Evolutionary conservation across 2,329 filamentous ascomycete genomes (phyloP).

Genomic region (Aquanectria penicillioides): DNA sequence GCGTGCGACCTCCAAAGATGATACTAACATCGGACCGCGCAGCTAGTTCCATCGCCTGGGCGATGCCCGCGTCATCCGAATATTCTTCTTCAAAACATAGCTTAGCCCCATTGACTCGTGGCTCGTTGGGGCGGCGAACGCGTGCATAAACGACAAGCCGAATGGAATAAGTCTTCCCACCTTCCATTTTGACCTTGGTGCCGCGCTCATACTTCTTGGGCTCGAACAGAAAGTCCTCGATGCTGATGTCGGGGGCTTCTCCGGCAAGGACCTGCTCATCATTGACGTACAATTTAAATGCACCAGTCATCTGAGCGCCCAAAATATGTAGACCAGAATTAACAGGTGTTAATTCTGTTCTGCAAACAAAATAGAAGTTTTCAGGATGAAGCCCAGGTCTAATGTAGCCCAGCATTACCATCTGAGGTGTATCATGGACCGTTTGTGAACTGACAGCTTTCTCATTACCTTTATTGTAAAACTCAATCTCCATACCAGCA

Average conservation of each 20-base stretch:
- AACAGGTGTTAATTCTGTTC: slow-evolving; percentile 9
- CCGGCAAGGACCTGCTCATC: slow-evolving; percentile 10
- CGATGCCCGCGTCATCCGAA: slow-evolving; percentile 8
- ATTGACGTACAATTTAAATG: slow-evolving; percentile 10
- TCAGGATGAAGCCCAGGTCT: slow-evolving; percentile 1
- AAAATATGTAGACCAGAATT: slow-evolving; percentile 17
- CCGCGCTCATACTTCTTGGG: slow-evolving; percentile 11
- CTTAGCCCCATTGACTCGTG: neutral
- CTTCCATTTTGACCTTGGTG: slow-evolving; percentile 5
- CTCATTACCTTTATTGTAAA: neutral
- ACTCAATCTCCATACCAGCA: slow-evolving; percentile 1
- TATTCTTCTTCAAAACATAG: slow-evolving; percentile 24
- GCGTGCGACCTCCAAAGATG: slow-evolving; percentile 20
- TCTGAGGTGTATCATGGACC: neutral
- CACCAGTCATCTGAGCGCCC: slow-evolving; percentile 10
- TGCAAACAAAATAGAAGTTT: slow-evolving; percentile 15
- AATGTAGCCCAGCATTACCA: slow-evolving; percentile 12
- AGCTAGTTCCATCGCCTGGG: slow-evolving; percentile 15
- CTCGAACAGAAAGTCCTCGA: slow-evolving; percentile 24
- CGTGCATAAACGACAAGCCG: neutral
- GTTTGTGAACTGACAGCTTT: neutral
- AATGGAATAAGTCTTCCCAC: slow-evolving; percentile 9
- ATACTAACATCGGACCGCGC: neutral
- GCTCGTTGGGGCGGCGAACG: neutral
- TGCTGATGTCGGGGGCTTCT: neutral